Percentiles rank a stretch among this genome's conserved stretches.
These are phyloP conservation scores for Microcyclosporella mali DNA, from an alignment of 2,329 filamentous ascomycete genomes.

Conservation along the genomic window DNA sequence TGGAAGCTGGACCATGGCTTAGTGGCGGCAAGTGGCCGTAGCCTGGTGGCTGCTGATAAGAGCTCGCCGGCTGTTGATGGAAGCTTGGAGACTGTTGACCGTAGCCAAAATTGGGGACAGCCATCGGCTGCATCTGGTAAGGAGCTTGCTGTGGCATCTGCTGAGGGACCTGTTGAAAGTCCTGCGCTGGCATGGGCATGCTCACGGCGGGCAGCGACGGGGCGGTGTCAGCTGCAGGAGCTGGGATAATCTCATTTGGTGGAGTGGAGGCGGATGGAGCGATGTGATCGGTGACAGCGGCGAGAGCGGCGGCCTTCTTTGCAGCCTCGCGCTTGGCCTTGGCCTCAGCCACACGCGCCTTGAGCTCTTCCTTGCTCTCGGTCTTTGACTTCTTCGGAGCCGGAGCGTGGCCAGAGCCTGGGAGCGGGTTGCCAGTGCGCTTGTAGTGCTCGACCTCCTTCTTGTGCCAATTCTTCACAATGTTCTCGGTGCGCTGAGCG, in stretches of 20 bases:
- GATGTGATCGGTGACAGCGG: not conserved
- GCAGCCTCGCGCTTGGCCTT: conserved; percentile 3
- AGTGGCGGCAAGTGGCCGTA: too few relatives aligned
- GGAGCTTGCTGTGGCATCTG: too few relatives aligned
- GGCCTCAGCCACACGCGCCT: conserved; percentile 2
- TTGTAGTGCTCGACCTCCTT: conserved; percentile 76
- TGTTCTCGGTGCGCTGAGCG: conserved; percentile 76
- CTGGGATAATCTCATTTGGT: not conserved
- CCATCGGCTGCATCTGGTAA: too few relatives aligned
- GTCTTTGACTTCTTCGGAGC: conserved; percentile 5
- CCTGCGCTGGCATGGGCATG: not conserved
- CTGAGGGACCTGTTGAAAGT: too few relatives aligned
- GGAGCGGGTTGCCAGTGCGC: conserved; percentile 74
- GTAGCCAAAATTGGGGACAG: too few relatives aligned
- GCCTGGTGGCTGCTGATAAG: too few relatives aligned
- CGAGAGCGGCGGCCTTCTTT: not conserved
- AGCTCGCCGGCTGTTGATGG: too few relatives aligned
- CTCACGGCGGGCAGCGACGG: not conserved
- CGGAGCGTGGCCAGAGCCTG: conserved; percentile 31
- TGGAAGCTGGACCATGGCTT: too few relatives aligned
- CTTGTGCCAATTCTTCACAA: conserved; percentile 79
- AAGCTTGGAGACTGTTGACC: too few relatives aligned
- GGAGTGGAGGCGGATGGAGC: not conserved
- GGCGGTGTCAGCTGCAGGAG: not conserved
- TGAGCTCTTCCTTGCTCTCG: conserved; percentile 6